Base-by-base conservation (phyloP, 371 early-diverging fungal species). In the Mortierella sp. region DNA sequence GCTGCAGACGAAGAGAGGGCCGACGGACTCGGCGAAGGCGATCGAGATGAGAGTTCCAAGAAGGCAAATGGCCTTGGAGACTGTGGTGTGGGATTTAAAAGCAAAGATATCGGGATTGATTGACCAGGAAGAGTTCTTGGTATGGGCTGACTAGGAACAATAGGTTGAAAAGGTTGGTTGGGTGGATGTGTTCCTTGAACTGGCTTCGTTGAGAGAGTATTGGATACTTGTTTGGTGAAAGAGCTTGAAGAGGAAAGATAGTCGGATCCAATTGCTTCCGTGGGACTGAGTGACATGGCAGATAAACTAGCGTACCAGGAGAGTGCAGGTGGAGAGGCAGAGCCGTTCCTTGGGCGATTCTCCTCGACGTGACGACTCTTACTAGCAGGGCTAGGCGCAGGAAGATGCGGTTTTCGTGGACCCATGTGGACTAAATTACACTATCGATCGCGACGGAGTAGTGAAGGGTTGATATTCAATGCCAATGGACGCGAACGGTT, bases 61-160 rank as follows among this genome's bases (percentile, higher is more conserved):
- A 55, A 46, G 2, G 37, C 29, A 21, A 56, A 63, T 5, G 62
- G 59, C 29, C 25, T 31, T 12, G 63, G 71, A 12, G 64, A 54
- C 12, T 70, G 34, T 10, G 63, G 49, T 21, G 46, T 45, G 6
- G 63, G 52, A 29, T 70, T 63, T 1, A 70, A 46, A 19, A 70
- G 59, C n/a, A 60, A 63, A 0, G 58, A 54, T 14, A 70, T 58
- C 2, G 71, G 64, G 27, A 70, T 70, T 6, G 68, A 55, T 25
- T 43, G 67, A 17, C 34, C 6, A 37, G 16, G 29, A 27, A 24
- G 13, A 25, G 28, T 12, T 16, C 8, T n/a, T 13, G 37, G 17
- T 22, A 22, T 37, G 16, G 40, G 49, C 3, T 31, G 13, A 12
- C 47, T 24, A 5, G 29, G 2, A 6, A 4, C 8, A 6, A 14